Base-by-base conservation (phyloP, 352 stramenopile genomes). In the Phytophthora vignae region DNA sequence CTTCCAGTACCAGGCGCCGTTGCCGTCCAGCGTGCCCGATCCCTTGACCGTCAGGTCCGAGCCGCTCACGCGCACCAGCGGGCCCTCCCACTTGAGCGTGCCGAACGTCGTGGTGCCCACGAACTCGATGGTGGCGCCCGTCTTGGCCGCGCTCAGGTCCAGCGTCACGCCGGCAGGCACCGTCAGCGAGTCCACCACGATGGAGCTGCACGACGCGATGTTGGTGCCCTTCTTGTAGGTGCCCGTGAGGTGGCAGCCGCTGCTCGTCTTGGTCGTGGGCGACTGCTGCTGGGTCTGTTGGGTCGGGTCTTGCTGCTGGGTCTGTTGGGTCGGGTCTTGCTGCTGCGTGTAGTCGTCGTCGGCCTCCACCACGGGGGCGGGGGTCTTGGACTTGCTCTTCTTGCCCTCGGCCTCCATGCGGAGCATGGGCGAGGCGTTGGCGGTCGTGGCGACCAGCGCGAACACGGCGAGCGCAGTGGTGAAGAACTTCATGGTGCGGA, bases 1-100 rank as follows among this genome's bases (percentile, higher is more conserved):
- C 40, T 71, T 65, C 75, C 74, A 82, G 71, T 82, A 82, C 71
- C 65, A 77, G 1, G 27, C 10, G 6, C 75, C 71, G 29, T 79
- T 67, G n/a, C 75, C 75, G 15, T 82, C 75, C 4, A 82, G 64
- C 1, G 56, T 77, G 12, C 74, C 74, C 2, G 71, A 38, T 3
- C 74, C 76, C 19, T 70, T 52, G 31, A 80, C 69, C n/a, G 50
- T 62, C 4, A 68, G 61, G 8, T 53, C 21, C 10, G 15, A 70
- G 21, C 72, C 57, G 0, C 15, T 72, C 38, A 68, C 72, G 21
- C 63, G 48, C 21, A 82, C 65, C 4, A 82, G 67, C 15, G 73
- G 71, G 7, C 76, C 76, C 6, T 53, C 64, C 72, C 72, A 83
- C 53, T 68, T 64, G n/a, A 63, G 54, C 3, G 59, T 71, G 17